Evolutionary conservation across 345 rosid genomes (phyloP).

Genomic region (Sisymbrium irio): DNA sequence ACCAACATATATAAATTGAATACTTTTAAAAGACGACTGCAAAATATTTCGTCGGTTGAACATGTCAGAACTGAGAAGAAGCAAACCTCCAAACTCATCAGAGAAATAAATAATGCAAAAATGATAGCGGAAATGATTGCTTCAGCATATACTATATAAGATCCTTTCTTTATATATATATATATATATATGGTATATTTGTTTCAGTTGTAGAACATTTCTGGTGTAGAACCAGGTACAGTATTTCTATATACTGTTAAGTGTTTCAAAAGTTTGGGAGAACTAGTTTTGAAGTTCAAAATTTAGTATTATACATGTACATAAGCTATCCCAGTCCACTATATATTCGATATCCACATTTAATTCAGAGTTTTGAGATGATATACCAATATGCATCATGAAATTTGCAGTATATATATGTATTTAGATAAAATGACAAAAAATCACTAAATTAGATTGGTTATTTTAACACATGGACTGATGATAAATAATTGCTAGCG

Average conservation of each 20-base stretch:
- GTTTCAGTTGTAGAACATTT: neutral
- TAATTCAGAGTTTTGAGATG: neutral
- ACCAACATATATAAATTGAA: neutral
- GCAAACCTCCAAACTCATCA: constrained; percentile 3
- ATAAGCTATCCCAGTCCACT: neutral
- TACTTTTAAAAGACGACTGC: neutral
- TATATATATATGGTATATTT: neutral
- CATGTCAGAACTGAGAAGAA: constrained; percentile 23
- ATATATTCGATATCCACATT: neutral
- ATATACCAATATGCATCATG: neutral
- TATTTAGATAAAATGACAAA: neutral
- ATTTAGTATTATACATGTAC: neutral
- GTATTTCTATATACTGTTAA: neutral
- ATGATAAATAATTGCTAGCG: neutral
- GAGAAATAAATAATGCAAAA: constrained; percentile 7
- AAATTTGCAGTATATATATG: neutral
- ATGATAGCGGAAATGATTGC: constrained; percentile 32
- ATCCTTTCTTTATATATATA: neutral
- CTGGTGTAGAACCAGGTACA: neutral
- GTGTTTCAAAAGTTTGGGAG: neutral
- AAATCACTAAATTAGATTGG: neutral
- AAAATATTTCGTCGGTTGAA: constrained; percentile 6
- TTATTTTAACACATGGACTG: neutral
- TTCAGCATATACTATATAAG: neutral
- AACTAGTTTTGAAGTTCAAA: neutral